Conservation (phyloP, 805 yeast species). For the Candida tibetensis region DNA sequence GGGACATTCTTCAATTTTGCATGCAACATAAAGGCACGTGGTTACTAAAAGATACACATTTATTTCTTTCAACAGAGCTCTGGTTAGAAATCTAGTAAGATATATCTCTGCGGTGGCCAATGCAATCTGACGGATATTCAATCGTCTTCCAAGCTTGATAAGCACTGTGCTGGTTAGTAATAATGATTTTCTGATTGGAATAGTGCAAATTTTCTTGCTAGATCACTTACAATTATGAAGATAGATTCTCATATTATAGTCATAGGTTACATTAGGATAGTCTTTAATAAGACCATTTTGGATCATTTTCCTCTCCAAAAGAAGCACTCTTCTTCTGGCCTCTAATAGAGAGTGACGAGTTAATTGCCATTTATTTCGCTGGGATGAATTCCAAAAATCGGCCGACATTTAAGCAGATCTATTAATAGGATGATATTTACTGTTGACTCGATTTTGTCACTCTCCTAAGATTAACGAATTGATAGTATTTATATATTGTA, state of each 20-base stretch:
- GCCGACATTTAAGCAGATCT: constrained; percentile 70
- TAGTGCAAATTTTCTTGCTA: too few species aligned
- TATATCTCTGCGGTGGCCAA: constrained; percentile 88
- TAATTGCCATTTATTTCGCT: constrained; percentile 77
- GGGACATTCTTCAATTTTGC: constrained; percentile 94
- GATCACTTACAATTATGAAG: constrained; percentile 55
- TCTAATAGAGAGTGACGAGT: constrained; percentile 57
- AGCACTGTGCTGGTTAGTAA: constrained; percentile 37
- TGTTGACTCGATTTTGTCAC: too few species aligned
- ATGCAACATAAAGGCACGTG: constrained; percentile 82
- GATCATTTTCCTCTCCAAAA: constrained; percentile 42
- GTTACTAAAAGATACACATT: constrained; percentile 80
- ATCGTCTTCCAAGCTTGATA: constrained; percentile 72
- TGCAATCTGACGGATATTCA: constrained; percentile 78
- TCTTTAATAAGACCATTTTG: constrained; percentile 43
- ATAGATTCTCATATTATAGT: constrained; percentile 68
- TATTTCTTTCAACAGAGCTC: constrained; percentile 73
- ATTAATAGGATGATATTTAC: too few species aligned
- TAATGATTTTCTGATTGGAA: too few species aligned
- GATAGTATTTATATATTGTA: too few species aligned
- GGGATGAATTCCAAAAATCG: constrained; percentile 85
- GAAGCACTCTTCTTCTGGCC: constrained; percentile 39
- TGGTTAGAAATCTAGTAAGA: constrained; percentile 69
- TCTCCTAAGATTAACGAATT: too few species aligned
- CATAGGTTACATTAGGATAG: constrained; percentile 47